A percentile compares a stretch with the other conserved stretches of the same genome.
Conservation (phyloP, 352 stramenopile genomes). For the Thalassiosira mediterranea region DNA sequence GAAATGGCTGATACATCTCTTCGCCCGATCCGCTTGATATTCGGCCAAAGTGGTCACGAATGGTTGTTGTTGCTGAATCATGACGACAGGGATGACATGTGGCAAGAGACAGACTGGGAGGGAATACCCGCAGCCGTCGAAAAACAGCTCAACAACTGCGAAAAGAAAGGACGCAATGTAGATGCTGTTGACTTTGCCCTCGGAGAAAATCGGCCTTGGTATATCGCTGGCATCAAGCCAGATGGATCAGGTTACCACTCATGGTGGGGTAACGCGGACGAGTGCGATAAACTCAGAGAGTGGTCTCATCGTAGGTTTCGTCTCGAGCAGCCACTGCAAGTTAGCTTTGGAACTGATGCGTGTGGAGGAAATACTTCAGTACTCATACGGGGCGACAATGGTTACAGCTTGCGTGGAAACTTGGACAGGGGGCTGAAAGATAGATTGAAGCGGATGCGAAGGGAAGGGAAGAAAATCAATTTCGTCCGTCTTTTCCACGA, state of each 20-base stretch:
- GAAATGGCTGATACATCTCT: too few species aligned
- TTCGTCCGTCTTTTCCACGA: conserved; percentile 36
- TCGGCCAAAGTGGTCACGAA: conserved; percentile 21
- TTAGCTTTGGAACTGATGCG: conserved; percentile 4
- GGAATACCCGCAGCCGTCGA: conserved; percentile 4
- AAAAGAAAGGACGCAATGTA: conserved; percentile 17
- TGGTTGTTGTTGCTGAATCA: conserved; percentile 29
- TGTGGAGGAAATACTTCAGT: background rate
- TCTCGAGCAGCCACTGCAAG: background rate
- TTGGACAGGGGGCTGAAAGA: background rate
- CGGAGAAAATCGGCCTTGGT: conserved; percentile 11
- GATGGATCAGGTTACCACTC: conserved; percentile 17
- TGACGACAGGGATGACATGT: conserved; percentile 16
- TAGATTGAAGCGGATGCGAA: conserved; percentile 2
- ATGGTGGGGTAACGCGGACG: conserved; percentile 21
- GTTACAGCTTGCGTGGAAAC: background rate
- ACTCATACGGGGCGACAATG: background rate
- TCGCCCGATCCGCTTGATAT: conserved; percentile 24
- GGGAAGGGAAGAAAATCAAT: conserved; percentile 12
- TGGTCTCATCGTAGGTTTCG: too few species aligned
- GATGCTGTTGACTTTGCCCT: conserved; percentile 28
- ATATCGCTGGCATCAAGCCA: conserved; percentile 9
- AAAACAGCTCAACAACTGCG: conserved; percentile 45
- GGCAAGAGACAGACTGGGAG: conserved; percentile 27
- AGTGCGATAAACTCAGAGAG: background rate